Evolutionary conservation across 2,329 filamentous ascomycete species (phyloP).

Genomic region (Ploettnerulaceae sp.): DNA sequence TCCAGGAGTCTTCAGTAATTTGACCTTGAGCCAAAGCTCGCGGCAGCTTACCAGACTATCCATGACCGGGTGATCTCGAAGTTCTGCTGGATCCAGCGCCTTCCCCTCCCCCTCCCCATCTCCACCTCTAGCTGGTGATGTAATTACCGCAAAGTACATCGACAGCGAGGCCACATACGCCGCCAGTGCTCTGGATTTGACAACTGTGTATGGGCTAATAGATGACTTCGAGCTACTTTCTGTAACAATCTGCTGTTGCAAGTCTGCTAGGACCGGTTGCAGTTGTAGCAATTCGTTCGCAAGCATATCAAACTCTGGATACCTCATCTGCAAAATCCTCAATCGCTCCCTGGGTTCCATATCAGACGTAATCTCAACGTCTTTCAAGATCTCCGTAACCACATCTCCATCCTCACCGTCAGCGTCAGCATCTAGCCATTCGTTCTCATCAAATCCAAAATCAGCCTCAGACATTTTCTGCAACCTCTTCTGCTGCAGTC

Average conservation of each 20-base stretch:
- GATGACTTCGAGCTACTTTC: slow-evolving; percentile 12
- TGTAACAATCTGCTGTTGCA: slow-evolving; percentile 53
- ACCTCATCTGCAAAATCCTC: slow-evolving; percentile 71
- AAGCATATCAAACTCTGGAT: slow-evolving; percentile 88
- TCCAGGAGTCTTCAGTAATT: slow-evolving; percentile 48
- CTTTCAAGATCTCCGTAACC: slow-evolving; percentile 83
- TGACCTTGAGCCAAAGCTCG: slow-evolving; percentile 72
- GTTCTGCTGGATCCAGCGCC: slow-evolving; percentile 67
- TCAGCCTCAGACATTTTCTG: slow-evolving; percentile 86
- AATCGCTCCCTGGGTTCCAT: slow-evolving; percentile 72
- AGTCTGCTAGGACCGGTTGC: slow-evolving; percentile 53
- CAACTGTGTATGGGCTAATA: slow-evolving; percentile 35
- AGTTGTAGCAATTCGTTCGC: slow-evolving; percentile 58
- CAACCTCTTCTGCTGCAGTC: slow-evolving; percentile 86
- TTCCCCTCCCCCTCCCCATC: slow-evolving; percentile 46
- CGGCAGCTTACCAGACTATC: slow-evolving; percentile 74
- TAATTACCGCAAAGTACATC: slow-evolving; percentile 94
- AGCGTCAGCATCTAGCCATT: slow-evolving; percentile 64
- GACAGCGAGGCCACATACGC: slow-evolving; percentile 82
- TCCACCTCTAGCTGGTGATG: slow-evolving; percentile 64
- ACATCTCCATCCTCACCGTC: slow-evolving; percentile 50
- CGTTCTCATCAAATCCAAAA: slow-evolving; percentile 86
- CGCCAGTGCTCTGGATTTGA: slow-evolving; percentile 75
- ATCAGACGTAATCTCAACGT: slow-evolving; percentile 73
- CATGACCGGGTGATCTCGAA: slow-evolving; percentile 91